Evolutionary conservation across 768 basidiomycete species (phyloP).

Genomic region (Mycena venus): DNA sequence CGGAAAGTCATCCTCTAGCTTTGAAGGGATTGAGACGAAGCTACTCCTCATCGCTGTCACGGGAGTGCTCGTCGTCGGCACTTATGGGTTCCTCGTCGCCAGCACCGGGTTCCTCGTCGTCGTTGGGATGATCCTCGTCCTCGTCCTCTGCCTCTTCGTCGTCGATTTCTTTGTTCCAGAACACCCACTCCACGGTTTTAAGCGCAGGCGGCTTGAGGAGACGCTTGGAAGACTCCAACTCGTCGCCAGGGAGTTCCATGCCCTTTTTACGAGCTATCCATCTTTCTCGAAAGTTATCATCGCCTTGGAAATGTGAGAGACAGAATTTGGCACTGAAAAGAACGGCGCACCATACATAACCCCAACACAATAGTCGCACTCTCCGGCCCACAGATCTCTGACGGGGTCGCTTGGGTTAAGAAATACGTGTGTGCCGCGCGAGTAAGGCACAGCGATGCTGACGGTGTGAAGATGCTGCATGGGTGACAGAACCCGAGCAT

Average conservation of each 20-base stretch:
- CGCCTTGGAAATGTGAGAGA: constrained; percentile 27
- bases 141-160: constrained; percentile 7
- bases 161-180: constrained; percentile 31
- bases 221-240: constrained; percentile 12
- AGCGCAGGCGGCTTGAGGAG: constrained; percentile 43
- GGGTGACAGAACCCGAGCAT: constrained; percentile 42
- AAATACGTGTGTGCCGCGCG: constrained; percentile 34
- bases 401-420: constrained; percentile 34
- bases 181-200: constrained; percentile 47
- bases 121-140: background rate
- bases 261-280: constrained; percentile 50
- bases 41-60: background rate
- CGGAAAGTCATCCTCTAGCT: too few relatives aligned
- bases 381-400: constrained; percentile 50
- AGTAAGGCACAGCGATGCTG: constrained; percentile 45
- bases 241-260: background rate
- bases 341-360: constrained; percentile 44
- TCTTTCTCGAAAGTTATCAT: constrained; percentile 42
- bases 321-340: background rate
- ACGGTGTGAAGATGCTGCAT: constrained; percentile 46
- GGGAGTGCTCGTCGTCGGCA: background rate
- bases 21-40: too few relatives aligned
- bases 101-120: background rate
- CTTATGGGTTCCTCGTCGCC: background rate
- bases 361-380: constrained; percentile 53